phyloP scores from a whole-genome alignment of 1,284 basidiomycete genomes.

The Cystobasidium pallidum region DNA sequence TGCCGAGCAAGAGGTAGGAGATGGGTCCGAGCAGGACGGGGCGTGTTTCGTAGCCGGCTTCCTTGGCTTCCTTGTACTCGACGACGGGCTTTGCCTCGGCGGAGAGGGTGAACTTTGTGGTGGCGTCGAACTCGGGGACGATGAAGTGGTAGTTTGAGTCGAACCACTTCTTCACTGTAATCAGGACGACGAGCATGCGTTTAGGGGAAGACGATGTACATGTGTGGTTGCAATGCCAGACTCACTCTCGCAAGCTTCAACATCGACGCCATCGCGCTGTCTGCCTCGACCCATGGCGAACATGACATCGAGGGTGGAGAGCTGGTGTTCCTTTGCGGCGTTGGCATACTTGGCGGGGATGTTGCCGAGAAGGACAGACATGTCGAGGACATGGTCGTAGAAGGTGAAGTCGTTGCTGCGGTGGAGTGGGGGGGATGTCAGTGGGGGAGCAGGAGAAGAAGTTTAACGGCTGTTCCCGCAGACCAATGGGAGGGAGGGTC shows the following conservation, averaged over 20 bases:
- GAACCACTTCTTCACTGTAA: constrained; percentile 66
- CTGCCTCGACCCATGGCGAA: constrained; percentile 99
- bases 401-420: constrained; percentile 93
- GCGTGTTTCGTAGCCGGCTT: constrained; percentile 83
- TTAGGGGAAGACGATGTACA: constrained; percentile 2
- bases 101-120: constrained; percentile 91
- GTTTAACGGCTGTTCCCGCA: too few relatives aligned
- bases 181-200: constrained; percentile 35
- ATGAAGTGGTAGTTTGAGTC: constrained; percentile 99
- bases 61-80: constrained; percentile 92
- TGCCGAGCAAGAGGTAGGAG: constrained; percentile 92
- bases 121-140: constrained; percentile 83
- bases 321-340: constrained; percentile 62
- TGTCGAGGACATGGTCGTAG: constrained; percentile 98
- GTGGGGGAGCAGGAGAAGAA: too few relatives aligned
- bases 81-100: constrained; percentile 80
- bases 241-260: constrained; percentile 98
- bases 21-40: constrained; percentile 96
- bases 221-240: constrained; percentile 66
- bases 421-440: constrained; percentile 19
- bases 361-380: constrained; percentile 94
- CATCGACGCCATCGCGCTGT: constrained; percentile 88
- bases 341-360: constrained; percentile 93
- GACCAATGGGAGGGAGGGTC: too few relatives aligned
- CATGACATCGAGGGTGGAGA: constrained; percentile 91